Base-by-base conservation (phyloP, 768 basidiomycete genomes). In the Auricularia sp. region DNA sequence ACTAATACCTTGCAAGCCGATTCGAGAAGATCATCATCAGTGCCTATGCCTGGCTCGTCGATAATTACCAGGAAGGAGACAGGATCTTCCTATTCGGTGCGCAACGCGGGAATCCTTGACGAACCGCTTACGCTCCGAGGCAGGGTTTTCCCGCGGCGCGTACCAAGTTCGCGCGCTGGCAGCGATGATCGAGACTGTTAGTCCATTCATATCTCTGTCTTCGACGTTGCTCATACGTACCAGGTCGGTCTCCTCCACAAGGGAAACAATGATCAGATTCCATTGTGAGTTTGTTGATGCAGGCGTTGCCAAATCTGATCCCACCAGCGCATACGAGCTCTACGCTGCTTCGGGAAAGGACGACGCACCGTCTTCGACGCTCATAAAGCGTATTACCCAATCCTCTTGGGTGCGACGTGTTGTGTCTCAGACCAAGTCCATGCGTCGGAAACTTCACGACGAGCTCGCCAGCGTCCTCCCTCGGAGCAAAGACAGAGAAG, bases 41-140 rank as follows among this genome's bases (percentile, higher is more conserved):
- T 11, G 78, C 75, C 11, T 80, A 80, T 62, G 71, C 72, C 24
- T 80, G 80, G 79, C 73, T 80, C 7, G 73, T 77, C 11, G 76
- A 79, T 5, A 74, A 75, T 36, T 80, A 79, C 64, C 37, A 62
- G 7, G 67, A 72, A 34, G 78, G 78, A 1, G 80, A 81, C 64
- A 69, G 65, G 34, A 76, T 82, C n/a, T 80, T 73, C 67, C 63
- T 81, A 3, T 80, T 81, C 59, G 80, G 79, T 77, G 61, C 39
- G 70, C 58, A 34, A n/a, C 5, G 44, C 13, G 33, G 16, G 24
- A n/a, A 8, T 42, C 33, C 7, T 42, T 42, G 29, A 29, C 29
- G 29, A 2, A 42, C 8, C 39, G 13, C 8, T 42, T 14, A 14
- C 39, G 39, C 39, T 14, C 39, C 13, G 39, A 14, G 39, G 13